These are phyloP conservation scores for Hypoxylon fuscum DNA, from an alignment of 495 filamentous ascomycete genomes.

Conservation along the genomic window DNA sequence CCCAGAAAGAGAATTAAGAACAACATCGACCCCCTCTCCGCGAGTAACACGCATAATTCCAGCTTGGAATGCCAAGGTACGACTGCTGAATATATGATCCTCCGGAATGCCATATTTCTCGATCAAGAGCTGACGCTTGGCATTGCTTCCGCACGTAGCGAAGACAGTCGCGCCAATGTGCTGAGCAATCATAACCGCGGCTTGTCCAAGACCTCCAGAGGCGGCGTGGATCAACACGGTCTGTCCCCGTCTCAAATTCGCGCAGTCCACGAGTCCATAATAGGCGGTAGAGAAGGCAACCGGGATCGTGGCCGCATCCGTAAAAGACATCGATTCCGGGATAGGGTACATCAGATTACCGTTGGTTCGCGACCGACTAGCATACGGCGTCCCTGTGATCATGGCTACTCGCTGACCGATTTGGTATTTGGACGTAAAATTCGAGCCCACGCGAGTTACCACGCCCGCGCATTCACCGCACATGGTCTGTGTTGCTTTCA, in stretches of 20 bases:
- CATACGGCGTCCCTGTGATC: not conserved
- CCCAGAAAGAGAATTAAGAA: slow-evolving; percentile 65
- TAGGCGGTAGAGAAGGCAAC: slow-evolving; percentile 61
- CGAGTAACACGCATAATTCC: slow-evolving; percentile 43
- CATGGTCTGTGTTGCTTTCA: slow-evolving; percentile 46
- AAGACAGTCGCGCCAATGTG: slow-evolving; percentile 56
- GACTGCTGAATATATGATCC: slow-evolving; percentile 45
- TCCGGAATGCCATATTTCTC: slow-evolving; percentile 51
- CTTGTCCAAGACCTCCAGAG: slow-evolving; percentile 60
- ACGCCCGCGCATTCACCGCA: slow-evolving; percentile 56
- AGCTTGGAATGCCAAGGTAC: too few relatives aligned
- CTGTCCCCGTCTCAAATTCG: slow-evolving; percentile 44
- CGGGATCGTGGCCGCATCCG: slow-evolving; percentile 60
- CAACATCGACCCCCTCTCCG: slow-evolving; percentile 63
- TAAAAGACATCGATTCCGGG: slow-evolving; percentile 55
- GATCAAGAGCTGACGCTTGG: slow-evolving; percentile 51
- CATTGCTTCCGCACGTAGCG: slow-evolving; percentile 53
- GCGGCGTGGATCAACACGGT: slow-evolving; percentile 62
- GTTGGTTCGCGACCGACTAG: not conserved
- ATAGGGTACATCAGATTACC: slow-evolving; percentile 41
- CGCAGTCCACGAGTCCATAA: slow-evolving; percentile 45
- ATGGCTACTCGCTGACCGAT: too few relatives aligned
- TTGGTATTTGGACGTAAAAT: slow-evolving; percentile 37
- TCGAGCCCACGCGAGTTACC: slow-evolving; percentile 62
- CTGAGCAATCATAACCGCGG: slow-evolving; percentile 59